These are phyloP conservation scores for Rhizophagus clarus DNA, from an alignment of 192 early-diverging fungal species.

Conservation along the genomic window DNA sequence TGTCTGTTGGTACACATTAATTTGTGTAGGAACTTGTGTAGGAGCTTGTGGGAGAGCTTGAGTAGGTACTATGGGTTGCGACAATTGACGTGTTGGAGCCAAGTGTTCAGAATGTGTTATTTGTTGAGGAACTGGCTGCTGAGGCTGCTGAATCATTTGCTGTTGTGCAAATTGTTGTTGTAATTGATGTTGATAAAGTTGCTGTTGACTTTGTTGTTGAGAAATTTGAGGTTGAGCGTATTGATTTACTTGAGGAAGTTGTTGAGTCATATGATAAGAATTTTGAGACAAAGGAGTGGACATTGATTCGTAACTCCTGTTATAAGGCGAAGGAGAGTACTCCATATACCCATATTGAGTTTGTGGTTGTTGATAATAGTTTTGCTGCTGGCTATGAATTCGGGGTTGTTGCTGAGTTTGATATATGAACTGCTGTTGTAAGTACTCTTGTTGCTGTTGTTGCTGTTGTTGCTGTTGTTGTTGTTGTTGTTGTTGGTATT, in stretches of 20 bases:
- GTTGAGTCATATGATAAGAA: not conserved
- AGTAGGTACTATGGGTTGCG: not conserved
- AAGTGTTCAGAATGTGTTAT: not conserved
- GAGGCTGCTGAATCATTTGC: slow-evolving; percentile 35
- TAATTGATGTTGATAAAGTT: slow-evolving; percentile 22
- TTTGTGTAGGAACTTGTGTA: not conserved
- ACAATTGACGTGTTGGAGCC: not conserved
- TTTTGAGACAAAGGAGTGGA: not conserved
- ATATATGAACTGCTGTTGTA: slow-evolving; percentile 5
- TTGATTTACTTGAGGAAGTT: slow-evolving; percentile 19
- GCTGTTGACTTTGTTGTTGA: slow-evolving; percentile 11
- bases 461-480: too few species aligned
- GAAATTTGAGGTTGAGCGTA: slow-evolving; percentile 17
- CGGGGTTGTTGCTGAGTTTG: not conserved
- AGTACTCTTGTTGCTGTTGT: not conserved
- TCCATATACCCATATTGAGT: slow-evolving; percentile 6
- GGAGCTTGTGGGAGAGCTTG: slow-evolving; percentile 2
- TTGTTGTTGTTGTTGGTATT: slow-evolving; percentile 20
- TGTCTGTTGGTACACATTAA: not conserved
- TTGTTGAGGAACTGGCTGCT: slow-evolving; percentile 30
- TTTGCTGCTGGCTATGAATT: not conserved
- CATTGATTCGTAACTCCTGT: slow-evolving; percentile 6
- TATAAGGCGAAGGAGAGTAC: slow-evolving; percentile 4
- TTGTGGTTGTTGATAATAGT: slow-evolving; percentile 17
- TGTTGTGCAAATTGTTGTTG: not conserved